phyloP scores from a whole-genome alignment of 768 basidiomycete genomes.

The Pisolithus microcarpus region DNA sequence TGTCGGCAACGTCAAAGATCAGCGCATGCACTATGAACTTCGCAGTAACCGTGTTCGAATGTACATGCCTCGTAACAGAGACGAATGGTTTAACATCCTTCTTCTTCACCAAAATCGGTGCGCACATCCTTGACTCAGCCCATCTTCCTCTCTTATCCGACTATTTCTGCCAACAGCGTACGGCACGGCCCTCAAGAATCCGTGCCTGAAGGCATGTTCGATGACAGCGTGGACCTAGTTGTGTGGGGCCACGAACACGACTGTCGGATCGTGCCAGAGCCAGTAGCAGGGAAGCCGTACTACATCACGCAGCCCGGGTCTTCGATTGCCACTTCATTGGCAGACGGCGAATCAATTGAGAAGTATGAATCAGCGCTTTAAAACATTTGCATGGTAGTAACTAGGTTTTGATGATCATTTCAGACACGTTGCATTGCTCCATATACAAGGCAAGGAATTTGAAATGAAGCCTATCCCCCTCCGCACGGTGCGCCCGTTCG shows the following conservation, averaged over 20 bases:
- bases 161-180: constrained; percentile 46
- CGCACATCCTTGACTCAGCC: not conserved
- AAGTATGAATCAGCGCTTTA: constrained; percentile 47
- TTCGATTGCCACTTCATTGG: constrained; percentile 88
- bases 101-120: constrained; percentile 95
- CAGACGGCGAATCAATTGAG: constrained; percentile 85
- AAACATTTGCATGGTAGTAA: not conserved
- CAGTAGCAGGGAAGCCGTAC: constrained; percentile 87
- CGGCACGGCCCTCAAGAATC: constrained; percentile 91
- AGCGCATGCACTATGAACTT: constrained; percentile 93
- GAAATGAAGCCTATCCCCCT: constrained; percentile 79
- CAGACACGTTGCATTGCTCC: constrained; percentile 87
- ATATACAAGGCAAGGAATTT: constrained; percentile 85
- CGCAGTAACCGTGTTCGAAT: constrained; percentile 90
- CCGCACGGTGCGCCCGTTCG: constrained; percentile 90
- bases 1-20: constrained; percentile 94
- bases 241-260: constrained; percentile 99
- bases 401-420: not conserved
- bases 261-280: constrained; percentile 85
- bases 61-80: constrained; percentile 90
- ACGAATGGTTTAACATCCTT: constrained; percentile 92
- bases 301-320: constrained; percentile 93
- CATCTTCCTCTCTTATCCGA: constrained; percentile 8
- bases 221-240: constrained; percentile 88
- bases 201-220: constrained; percentile 96